A percentile compares a stretch with the other conserved stretches of the same genome.
Evolutionary conservation across 2,329 filamentous ascomycete genomes (phyloP).

Genomic region (Elsinoe necatrix): DNA sequence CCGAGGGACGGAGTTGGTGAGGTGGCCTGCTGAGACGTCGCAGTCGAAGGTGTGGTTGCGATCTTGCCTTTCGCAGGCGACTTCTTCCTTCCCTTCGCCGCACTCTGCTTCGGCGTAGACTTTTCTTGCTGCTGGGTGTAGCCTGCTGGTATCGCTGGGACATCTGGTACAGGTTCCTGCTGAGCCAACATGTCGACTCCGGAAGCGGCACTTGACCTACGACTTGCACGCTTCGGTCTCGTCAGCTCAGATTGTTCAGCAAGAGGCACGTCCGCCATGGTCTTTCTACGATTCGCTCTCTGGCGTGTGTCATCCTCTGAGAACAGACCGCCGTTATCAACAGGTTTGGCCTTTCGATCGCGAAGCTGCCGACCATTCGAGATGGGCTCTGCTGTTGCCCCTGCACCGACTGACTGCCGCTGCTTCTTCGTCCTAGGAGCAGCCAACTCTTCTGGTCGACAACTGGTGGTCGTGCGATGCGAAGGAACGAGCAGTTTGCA

Average conservation of each 20-base stretch:
- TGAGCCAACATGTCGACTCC: not conserved
- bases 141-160: constrained; percentile 1
- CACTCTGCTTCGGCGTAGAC: not conserved
- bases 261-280: constrained; percentile 16
- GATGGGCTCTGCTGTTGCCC: constrained; percentile 41
- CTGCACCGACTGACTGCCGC: constrained; percentile 43
- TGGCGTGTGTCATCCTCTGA: constrained; percentile 12
- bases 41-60: not conserved
- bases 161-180: not conserved
- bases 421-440: constrained; percentile 53
- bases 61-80: constrained; percentile 4
- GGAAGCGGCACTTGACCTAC: constrained; percentile 27
- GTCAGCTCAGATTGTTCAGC: not conserved
- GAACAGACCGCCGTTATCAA: constrained; percentile 34
- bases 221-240: constrained; percentile 20
- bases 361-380: constrained; percentile 61
- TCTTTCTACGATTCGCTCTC: constrained; percentile 16
- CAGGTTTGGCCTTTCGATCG: constrained; percentile 52
- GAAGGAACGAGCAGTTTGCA: constrained; percentile 73
- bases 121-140: not conserved
- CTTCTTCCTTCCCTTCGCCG: not conserved
- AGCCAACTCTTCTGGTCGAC: constrained; percentile 65
- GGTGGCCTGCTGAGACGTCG: not conserved
- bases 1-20: not conserved
- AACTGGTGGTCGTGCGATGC: constrained; percentile 66